Evolutionary conservation across 257 asterid genomes (phyloP), one percentile per base, ranked within the genome.

Genomic region (Schizonepeta tenuifolia): DNA sequence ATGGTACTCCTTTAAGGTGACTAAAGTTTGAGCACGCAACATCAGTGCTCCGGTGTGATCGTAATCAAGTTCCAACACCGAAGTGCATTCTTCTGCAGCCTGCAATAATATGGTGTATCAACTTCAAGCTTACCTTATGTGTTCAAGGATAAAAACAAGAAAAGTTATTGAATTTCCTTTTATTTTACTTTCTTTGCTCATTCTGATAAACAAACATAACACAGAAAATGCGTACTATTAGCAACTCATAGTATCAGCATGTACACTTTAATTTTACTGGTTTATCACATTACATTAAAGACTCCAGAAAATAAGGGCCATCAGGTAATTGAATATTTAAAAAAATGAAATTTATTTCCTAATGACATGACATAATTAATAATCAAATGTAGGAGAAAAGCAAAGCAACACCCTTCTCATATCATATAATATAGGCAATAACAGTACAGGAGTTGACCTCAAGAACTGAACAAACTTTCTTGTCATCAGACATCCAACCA

Each of bases 41-140:
- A 94, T 94, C 78, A 94, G 61, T 20, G 97, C 99, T 70, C 97
- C 99, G 0, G 99, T 91, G 87, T 94, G 99, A 54, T 91, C 81
- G 67, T 86, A 86, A 78, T 94, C 99, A 73, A 94, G 93, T 80
- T 95, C 98, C 72, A 95, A 86, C 35, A 95, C 99, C 20, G 95
- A 87, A n/a, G 98, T 84, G 78, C 99, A 95, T 75, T 95, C 99
- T 75, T 91, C 95, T 46, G 99, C 95, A 9, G 99, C 99, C 99
- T 95, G 85, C 63, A 77, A 53, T n/a, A 70, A 75, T 31, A 66
- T 21, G 43, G 68, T 31, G 73, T 14, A 56, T 74, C 59, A 55
- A 33, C 62, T 35, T 71, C 50, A 59, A 43, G 72, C 11, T 22
- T 36, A 36, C 50, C 61, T 64, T 49, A 26, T 9, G 15, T 6